Evolutionary conservation across 139 green algal genomes (phyloP), one percentile per base, ranked within the genome.

Genomic region (Chlamydomonas schloesseri): DNA sequence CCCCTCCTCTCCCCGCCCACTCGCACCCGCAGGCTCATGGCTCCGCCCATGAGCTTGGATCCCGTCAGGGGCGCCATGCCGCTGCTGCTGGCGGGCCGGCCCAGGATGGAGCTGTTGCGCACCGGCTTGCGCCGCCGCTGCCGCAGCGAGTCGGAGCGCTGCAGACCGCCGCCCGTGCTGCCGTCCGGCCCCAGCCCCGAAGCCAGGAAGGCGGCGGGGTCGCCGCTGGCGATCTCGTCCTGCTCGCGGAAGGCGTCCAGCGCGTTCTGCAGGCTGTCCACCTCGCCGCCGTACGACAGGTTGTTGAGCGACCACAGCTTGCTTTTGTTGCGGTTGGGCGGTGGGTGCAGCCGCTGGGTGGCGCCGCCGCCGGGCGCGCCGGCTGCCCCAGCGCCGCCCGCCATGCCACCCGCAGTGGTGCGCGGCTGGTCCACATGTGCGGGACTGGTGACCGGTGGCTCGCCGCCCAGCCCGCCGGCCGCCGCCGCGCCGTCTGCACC

Each of bases 221-320:
- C 78, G 42, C 78, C 78, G 2, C 42, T 67, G 33, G 53, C 64
- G 21, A 79, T 84, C 34, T 88, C 73, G 36, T 83, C 75, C 57
- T 88, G 81, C 64, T 74, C 91, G 65, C 90, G 80, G 82, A 96
- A 96, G 26, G 93, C 93, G 21, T 97, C 93, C 60, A 97, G 86
- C 21, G 94, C 94, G 77, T 96, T 96, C 90, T 96, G 94, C 70
- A 89, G 74, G 76, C 81, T 90, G 81, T 93, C 91, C 74, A 93
- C 91, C 57, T 95, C 90, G 1, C 90, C 93, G 2, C 79, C 79
- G 50, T 80, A 91, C 14, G 89, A 92, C 57, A 91, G 71, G 1
- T 90, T 87, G 33, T 76, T 76, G 8, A 85, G 29, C 26, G 81
- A 90, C 89, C 91, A 95, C 29, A 95, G 84, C 55, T 92, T 81